phyloP scores from a whole-genome alignment of 768 basidiomycete genomes.

The Suillus paluster region DNA sequence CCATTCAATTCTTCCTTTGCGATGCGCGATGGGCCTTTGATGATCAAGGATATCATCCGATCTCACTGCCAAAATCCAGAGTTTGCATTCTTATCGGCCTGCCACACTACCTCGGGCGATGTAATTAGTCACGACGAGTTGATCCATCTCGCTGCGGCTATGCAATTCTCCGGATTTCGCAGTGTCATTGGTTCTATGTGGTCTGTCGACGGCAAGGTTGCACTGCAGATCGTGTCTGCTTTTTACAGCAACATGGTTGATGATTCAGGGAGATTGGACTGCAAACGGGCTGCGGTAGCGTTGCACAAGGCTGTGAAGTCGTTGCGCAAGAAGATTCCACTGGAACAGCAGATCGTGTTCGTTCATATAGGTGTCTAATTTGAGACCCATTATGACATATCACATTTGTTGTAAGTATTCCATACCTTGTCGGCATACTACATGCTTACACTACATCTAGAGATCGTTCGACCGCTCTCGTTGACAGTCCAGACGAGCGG shows the following conservation, averaged over 20 bases:
- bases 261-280: neutral
- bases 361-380: slow-evolving; percentile 7
- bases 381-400: no score
- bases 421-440: no score
- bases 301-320: neutral
- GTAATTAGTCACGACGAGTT: slow-evolving; percentile 17
- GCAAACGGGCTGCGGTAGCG: slow-evolving; percentile 6
- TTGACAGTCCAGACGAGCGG: no score
- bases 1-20: slow-evolving; percentile 26
- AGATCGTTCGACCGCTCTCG: no score
- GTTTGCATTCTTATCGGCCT: slow-evolving; percentile 29
- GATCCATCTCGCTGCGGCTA: slow-evolving; percentile 27
- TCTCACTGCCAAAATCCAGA: slow-evolving; percentile 11
- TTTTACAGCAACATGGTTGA: slow-evolving; percentile 5
- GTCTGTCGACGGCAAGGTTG: slow-evolving; percentile 14
- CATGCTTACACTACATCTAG: no score
- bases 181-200: slow-evolving; percentile 30
- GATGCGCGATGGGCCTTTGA: slow-evolving; percentile 18
- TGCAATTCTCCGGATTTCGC: slow-evolving; percentile 24
- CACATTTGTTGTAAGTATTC: no score
- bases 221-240: neutral
- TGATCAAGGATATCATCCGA: slow-evolving; percentile 14
- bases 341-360: slow-evolving; percentile 11
- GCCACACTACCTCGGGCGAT: slow-evolving; percentile 26
- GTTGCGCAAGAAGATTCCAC: neutral